Conservation (phyloP, 2,329 filamentous ascomycete species). For the Dactylellina haptotyla region DNA sequence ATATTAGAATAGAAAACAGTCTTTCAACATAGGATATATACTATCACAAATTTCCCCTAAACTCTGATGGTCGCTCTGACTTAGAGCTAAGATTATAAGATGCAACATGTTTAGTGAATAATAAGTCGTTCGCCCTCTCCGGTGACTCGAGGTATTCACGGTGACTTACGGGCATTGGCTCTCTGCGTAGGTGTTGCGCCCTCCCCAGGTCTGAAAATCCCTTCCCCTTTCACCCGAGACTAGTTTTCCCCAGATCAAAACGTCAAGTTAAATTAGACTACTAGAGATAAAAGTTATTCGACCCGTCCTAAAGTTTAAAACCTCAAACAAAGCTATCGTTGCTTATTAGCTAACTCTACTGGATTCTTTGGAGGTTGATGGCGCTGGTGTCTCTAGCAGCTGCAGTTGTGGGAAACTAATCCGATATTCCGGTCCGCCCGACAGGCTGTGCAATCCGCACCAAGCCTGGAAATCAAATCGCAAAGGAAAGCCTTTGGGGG, state of each 20-base stretch:
- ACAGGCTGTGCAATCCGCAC: conserved; percentile 38
- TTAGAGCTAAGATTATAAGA: conserved; percentile 41
- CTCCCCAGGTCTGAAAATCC: conserved; percentile 48
- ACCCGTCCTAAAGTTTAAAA: neutral
- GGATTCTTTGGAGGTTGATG: conserved; percentile 1
- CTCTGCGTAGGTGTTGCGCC: conserved; percentile 26
- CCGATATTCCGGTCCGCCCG: conserved; percentile 50
- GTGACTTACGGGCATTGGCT: conserved; percentile 26
- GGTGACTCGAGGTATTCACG: conserved; percentile 26
- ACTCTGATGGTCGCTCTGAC: conserved; percentile 22
- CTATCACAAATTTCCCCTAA: neutral
- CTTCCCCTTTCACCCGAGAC: conserved; percentile 28
- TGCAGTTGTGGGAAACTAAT: conserved; percentile 48
- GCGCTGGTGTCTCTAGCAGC: conserved; percentile 15
- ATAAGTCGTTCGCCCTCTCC: conserved; percentile 3
- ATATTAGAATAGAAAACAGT: conserved; percentile 32
- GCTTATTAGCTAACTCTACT: neutral
- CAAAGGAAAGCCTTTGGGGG: conserved; percentile 13
- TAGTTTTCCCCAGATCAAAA: conserved; percentile 17
- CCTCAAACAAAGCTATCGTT: neutral
- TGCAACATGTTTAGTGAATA: conserved; percentile 17
- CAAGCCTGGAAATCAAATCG: neutral
- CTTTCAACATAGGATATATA: neutral
- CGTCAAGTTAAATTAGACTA: conserved; percentile 7
- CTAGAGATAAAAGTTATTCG: neutral